Evolutionary conservation across 2,329 filamentous ascomycete species (phyloP).

Genomic region (Fusarium chuoi): DNA sequence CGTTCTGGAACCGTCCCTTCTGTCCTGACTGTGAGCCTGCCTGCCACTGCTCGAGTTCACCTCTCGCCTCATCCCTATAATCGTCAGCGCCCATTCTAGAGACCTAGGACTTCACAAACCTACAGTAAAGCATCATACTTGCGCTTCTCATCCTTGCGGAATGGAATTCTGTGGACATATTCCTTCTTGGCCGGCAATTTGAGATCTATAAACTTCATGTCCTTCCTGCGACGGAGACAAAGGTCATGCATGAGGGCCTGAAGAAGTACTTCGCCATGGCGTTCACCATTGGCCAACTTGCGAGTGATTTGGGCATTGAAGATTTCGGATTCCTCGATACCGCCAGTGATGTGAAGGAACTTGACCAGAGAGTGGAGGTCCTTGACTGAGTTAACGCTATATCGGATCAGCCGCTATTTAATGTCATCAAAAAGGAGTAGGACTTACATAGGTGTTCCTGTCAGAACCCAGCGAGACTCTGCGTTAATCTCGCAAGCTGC

Average conservation of each 20-base stretch:
- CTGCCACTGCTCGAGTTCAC: constrained; percentile 71
- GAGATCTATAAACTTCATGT: constrained; percentile 88
- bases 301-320: constrained; percentile 74
- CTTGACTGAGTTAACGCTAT: constrained; percentile 78
- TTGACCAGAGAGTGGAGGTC: constrained; percentile 84
- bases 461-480: constrained; percentile 80
- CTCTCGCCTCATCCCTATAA: constrained; percentile 75
- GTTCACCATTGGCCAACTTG: constrained; percentile 68
- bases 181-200: constrained; percentile 81
- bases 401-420: constrained; percentile 39
- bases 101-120: constrained; percentile 42
- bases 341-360: constrained; percentile 80
- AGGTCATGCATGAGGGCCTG: constrained; percentile 83
- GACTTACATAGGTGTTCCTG: constrained; percentile 80
- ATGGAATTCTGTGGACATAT: constrained; percentile 79
- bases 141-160: constrained; percentile 76
- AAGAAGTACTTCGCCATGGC: constrained; percentile 70
- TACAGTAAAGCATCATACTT: constrained; percentile 81
- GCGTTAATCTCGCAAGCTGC: constrained; percentile 75
- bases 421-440: neutral
- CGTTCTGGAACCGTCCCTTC: constrained; percentile 72
- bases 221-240: constrained; percentile 83
- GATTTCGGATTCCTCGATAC: constrained; percentile 75
- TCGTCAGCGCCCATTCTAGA: neutral
- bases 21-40: constrained; percentile 54